phyloP scores from a whole-genome alignment of 2,329 filamentous ascomycete species.

The Bipolaris bicolor region DNA sequence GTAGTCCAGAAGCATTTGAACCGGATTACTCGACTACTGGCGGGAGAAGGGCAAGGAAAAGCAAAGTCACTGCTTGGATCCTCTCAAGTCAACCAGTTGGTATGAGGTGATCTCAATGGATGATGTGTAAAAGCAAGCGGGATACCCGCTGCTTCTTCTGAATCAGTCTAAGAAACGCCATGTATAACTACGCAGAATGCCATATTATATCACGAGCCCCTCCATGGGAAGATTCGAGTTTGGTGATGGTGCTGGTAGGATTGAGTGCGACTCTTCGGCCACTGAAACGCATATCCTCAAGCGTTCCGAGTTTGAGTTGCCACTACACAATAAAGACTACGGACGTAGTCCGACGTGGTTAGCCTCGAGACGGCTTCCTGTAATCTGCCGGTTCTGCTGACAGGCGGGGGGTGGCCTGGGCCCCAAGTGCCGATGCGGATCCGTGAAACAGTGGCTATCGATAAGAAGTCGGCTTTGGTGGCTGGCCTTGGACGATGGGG shows the following conservation, averaged over 20 bases:
- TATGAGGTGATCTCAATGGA: no score
- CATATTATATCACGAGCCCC: no score
- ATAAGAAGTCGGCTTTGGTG: conserved; percentile 1
- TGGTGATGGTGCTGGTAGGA: background rate
- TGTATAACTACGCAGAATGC: no score
- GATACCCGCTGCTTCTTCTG: background rate
- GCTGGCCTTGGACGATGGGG: background rate
- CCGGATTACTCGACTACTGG: background rate
- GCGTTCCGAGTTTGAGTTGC: conserved; percentile 10
- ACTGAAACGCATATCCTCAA: background rate
- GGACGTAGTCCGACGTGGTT: conserved; percentile 12
- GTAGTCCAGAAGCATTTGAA: background rate
- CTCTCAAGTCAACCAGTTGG: no score
- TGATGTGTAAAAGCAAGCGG: background rate
- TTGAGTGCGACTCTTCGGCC: background rate
- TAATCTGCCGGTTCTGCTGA: conserved; percentile 19
- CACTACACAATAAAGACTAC: conserved; percentile 3
- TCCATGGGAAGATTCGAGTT: background rate
- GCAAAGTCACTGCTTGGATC: background rate
- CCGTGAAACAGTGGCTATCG: conserved; percentile 14
- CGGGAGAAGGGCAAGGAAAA: background rate
- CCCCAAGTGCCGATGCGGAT: conserved; percentile 4
- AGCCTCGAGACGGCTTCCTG: conserved; percentile 17
- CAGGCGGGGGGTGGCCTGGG: conserved; percentile 7
- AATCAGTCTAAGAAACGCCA: background rate